These are phyloP conservation scores for Emergomyces orientalis DNA, from an alignment of 2,329 filamentous ascomycete genomes.

Conservation along the genomic window DNA sequence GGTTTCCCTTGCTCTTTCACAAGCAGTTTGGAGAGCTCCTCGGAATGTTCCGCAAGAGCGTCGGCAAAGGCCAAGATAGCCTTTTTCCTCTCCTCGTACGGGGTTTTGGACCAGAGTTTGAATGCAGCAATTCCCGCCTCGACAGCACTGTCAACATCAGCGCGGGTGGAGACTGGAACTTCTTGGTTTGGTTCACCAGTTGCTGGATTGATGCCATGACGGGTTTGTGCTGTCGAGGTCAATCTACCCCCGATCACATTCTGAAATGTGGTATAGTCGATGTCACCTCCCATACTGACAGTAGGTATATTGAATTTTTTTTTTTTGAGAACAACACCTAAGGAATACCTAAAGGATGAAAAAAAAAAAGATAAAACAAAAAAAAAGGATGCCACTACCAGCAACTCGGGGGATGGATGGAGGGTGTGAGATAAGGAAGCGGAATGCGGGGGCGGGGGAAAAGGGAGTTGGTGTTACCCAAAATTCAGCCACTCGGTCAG, in stretches of 20 bases:
- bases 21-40: slow-evolving; percentile 30
- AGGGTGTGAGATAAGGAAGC: too few species aligned
- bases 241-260: slow-evolving; percentile 47
- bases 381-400: too few species aligned
- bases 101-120: slow-evolving; percentile 37
- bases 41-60: slow-evolving; percentile 28
- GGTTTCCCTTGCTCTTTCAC: slow-evolving; percentile 38
- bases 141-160: slow-evolving; percentile 46
- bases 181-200: slow-evolving; percentile 42
- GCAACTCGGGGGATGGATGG: too few species aligned
- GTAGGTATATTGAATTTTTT: background rate
- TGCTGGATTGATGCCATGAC: slow-evolving; percentile 45
- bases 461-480: too few species aligned
- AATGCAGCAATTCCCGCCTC: slow-evolving; percentile 41
- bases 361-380: too few species aligned
- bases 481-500: too few species aligned
- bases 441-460: too few species aligned
- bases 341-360: background rate
- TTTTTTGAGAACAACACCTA: background rate
- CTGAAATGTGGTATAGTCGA: slow-evolving; percentile 18
- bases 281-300: background rate
- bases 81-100: slow-evolving; percentile 27
- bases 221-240: slow-evolving; percentile 36
- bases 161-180: slow-evolving; percentile 41
- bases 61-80: slow-evolving; percentile 27